Base-by-base conservation (phyloP, 257 asterid species). In the Forsythia suspensa region DNA sequence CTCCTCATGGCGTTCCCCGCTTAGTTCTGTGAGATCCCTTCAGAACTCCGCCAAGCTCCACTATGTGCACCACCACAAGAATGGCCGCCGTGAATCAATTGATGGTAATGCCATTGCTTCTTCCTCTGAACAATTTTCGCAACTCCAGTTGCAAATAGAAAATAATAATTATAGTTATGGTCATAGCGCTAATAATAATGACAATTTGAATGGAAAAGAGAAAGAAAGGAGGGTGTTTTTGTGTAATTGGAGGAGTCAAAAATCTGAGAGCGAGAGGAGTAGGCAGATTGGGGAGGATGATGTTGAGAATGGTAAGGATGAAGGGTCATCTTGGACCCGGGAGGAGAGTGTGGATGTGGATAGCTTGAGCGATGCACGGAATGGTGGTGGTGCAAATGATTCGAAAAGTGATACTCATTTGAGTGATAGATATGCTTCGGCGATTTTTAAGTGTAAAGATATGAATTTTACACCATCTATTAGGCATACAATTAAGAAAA, bases 1-100 rank as follows among this genome's bases (percentile, higher is more conserved):
- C 52, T 90, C 97, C 10, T 86, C 97, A n/a, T 91, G 97, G 98
- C 88, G 96, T 83, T 91, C 97, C 0, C 99, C 97, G 15, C 79
- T 90, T 3, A 85, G 80, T 80, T 89, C 97, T 5, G 90, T 93
- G 11, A 87, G 97, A 96, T 92, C 99, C 70, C 88, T 87, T 8
- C 70, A 63, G 70, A 29, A 63, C 70, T 63, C 70, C 3, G 86
- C 91, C 21, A 90, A 87, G 79, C 93, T 86, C 41, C 97, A 92
- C 77, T 91, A 90, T 70, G 88, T 84, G 61, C 96, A 89, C 67
- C 91, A 86, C 79, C 93, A 87, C 80, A 86, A 89, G 81, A 76
- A 82, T 68, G 87, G 81, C 8, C 74, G 34, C 65, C 76, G 40
- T 46, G 76, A 29, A 13, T 72, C 38, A 68, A 18, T 72, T 83